A percentile compares a stretch with the other conserved stretches of the same genome.
These are phyloP conservation scores for Ganoderma lingzhi DNA, from an alignment of 1,284 basidiomycete genomes.

Conservation along the genomic window DNA sequence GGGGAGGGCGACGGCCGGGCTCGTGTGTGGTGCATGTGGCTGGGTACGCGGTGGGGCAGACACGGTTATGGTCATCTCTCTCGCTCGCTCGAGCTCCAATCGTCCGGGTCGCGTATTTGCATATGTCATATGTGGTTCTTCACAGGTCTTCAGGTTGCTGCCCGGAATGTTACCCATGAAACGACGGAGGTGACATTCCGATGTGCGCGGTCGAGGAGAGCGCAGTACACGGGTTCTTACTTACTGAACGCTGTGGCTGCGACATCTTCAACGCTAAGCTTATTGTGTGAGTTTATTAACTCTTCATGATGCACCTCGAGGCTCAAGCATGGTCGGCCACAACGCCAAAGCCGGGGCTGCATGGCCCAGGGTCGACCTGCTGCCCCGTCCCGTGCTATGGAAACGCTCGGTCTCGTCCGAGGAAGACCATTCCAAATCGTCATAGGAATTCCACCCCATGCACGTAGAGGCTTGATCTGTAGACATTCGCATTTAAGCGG, in stretches of 20 bases:
- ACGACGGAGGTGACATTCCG: neutral
- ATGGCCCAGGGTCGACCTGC: neutral
- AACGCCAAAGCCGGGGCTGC: neutral
- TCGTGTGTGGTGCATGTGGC: neutral
- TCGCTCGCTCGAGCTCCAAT: neutral
- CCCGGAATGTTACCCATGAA: neutral
- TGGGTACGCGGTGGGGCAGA: neutral
- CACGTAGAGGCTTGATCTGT: too few species aligned
- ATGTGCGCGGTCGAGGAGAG: neutral
- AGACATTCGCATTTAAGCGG: too few species aligned
- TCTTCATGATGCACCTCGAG: neutral
- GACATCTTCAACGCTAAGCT: neutral
- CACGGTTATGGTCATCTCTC: neutral
- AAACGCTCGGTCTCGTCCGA: neutral
- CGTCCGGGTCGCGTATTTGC: neutral
- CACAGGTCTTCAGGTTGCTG: neutral
- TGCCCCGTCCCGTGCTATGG: neutral
- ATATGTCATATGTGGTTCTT: neutral
- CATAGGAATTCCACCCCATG: neutral
- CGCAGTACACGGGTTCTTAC: neutral
- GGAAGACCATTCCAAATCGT: neutral
- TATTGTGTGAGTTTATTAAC: neutral
- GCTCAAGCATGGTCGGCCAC: neutral
- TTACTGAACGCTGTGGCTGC: neutral
- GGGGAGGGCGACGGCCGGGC: neutral